Conservation (phyloP, 225 moss, liverwort and hornwort species). For the Straminergon stramineum region DNA sequence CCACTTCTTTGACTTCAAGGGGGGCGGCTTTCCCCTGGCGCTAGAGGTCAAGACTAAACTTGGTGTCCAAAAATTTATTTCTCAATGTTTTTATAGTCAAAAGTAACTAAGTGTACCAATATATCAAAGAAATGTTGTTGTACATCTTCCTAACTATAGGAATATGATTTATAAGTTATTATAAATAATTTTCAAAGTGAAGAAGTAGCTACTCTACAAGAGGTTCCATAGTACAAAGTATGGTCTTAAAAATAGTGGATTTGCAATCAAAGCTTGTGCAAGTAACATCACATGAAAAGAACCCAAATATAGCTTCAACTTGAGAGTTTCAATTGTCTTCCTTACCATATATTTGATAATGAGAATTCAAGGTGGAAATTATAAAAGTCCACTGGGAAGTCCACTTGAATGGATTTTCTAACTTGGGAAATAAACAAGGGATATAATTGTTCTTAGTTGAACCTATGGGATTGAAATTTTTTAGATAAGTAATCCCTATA, state of each 20-base stretch:
- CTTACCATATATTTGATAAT: not conserved
- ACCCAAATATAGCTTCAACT: not conserved
- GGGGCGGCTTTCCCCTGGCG: not conserved
- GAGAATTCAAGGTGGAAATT: not conserved
- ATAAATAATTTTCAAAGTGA: not conserved
- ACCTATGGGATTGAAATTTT: not conserved
- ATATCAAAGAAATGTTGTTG: not conserved
- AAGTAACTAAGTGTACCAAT: not conserved
- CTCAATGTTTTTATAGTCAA: not conserved
- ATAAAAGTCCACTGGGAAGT: not conserved
- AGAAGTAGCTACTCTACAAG: accelerated
- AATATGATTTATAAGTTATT: not conserved
- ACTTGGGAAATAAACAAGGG: accelerated
- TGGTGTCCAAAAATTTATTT: not conserved
- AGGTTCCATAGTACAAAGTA: accelerated
- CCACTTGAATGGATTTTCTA: not conserved
- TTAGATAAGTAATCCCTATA: not conserved
- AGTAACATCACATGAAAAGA: not conserved
- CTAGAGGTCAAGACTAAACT: not conserved
- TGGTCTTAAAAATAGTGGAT: not conserved
- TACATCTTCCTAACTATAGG: accelerated
- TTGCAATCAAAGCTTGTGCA: not conserved
- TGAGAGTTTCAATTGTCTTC: not conserved
- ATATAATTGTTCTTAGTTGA: too few species aligned
- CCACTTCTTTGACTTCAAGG: not conserved